Evolutionary conservation across 2,329 filamentous ascomycete genomes (phyloP).

Genomic region (Leptoxyphium fumago): DNA sequence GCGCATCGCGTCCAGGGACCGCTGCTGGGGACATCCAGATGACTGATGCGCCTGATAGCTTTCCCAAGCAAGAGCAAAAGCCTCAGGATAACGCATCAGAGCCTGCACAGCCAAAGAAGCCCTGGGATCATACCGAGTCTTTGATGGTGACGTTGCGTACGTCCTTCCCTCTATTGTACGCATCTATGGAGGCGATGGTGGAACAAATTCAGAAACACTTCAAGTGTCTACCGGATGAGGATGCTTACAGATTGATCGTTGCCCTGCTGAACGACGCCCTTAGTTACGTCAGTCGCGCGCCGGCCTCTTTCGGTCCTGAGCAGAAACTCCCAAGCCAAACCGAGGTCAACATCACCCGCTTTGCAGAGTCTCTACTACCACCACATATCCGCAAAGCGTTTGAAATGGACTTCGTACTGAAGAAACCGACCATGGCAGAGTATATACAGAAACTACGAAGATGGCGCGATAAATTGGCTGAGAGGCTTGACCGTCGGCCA

Average conservation of each 20-base stretch:
- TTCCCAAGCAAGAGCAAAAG: constrained; percentile 24
- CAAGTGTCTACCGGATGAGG: constrained; percentile 96
- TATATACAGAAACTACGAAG: constrained; percentile 94
- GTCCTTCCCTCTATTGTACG: constrained; percentile 82
- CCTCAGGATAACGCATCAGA: constrained; percentile 23
- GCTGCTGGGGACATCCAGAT: constrained; percentile 26
- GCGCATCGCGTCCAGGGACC: constrained; percentile 21
- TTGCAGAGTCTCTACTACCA: constrained; percentile 90
- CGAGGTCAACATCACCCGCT: constrained; percentile 90
- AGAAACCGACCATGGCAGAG: constrained; percentile 94
- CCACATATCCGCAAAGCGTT: constrained; percentile 92
- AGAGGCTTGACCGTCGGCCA: constrained; percentile 79
- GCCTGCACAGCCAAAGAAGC: constrained; percentile 48
- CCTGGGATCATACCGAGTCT: constrained; percentile 94
- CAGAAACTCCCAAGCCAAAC: constrained; percentile 81
- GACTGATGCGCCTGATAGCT: constrained; percentile 31
- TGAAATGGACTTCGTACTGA: constrained; percentile 87
- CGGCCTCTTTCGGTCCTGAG: constrained; percentile 72
- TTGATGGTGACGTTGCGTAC: constrained; percentile 93
- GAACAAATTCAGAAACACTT: constrained; percentile 98
- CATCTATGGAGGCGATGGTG: constrained; percentile 99
- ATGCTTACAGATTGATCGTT: constrained; percentile 95
- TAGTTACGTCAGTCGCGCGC: constrained; percentile 80
- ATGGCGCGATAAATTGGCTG: constrained; percentile 96
- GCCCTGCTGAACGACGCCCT: constrained; percentile 90